phyloP scores from a whole-genome alignment of 2,329 filamentous ascomycete species.

The Bipolaris victoriae region DNA sequence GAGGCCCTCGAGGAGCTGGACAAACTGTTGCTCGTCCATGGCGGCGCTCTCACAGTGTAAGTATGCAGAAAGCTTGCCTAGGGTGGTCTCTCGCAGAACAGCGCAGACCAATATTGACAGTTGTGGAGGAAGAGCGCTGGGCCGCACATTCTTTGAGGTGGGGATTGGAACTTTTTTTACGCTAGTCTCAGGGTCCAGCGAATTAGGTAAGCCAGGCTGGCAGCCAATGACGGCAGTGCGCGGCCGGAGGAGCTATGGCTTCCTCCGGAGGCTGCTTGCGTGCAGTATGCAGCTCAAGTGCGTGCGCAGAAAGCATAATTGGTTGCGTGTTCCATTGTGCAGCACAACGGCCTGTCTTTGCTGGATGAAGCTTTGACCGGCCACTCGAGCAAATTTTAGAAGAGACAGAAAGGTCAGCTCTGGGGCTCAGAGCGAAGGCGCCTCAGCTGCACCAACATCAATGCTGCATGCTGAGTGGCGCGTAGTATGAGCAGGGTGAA shows the following conservation, averaged over 20 bases:
- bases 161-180: constrained; percentile 24
- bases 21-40: constrained; percentile 84
- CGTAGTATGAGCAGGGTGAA: neutral
- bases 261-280: constrained; percentile 1
- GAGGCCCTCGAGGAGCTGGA: constrained; percentile 84
- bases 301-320: neutral
- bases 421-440: neutral
- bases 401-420: neutral
- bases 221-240: constrained; percentile 16
- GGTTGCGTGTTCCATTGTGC: too few species aligned
- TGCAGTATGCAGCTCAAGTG: neutral
- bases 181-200: constrained; percentile 20
- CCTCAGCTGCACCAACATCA: neutral
- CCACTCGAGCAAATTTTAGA: neutral
- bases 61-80: constrained; percentile 31
- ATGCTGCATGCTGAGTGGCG: neutral
- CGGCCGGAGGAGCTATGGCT: constrained; percentile 4
- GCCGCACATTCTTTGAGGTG: constrained; percentile 23
- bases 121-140: constrained; percentile 22
- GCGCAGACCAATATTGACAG: constrained; percentile 29
- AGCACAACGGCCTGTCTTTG: neutral
- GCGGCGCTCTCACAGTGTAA: constrained; percentile 30
- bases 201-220: constrained; percentile 9
- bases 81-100: constrained; percentile 28
- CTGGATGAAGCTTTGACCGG: neutral